These are phyloP conservation scores for Aureobasidium uvarum DNA, from an alignment of 2,329 filamentous ascomycete genomes.

Conservation along the genomic window DNA sequence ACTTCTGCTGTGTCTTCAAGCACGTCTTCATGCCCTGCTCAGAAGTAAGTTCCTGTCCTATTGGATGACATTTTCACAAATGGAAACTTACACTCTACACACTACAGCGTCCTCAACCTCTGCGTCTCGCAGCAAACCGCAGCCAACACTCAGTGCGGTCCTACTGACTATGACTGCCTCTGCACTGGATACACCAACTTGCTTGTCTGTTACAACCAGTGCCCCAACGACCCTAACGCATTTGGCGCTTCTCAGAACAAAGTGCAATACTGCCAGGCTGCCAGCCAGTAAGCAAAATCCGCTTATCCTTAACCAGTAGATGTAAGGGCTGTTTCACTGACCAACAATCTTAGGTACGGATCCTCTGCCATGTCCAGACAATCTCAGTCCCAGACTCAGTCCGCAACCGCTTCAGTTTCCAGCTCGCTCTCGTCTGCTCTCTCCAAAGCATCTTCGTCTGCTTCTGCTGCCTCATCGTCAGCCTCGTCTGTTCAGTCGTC, in stretches of 20 bases:
- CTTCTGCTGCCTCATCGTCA: not conserved
- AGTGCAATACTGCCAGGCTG: constrained; percentile 27
- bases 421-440: constrained; percentile 11
- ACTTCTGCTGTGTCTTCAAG: constrained; percentile 32
- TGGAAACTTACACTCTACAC: constrained; percentile 8
- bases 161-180: constrained; percentile 57
- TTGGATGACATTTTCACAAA: not conserved
- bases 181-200: constrained; percentile 53
- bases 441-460: not conserved
- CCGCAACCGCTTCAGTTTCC: constrained; percentile 17
- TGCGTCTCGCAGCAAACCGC: constrained; percentile 46
- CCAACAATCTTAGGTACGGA: constrained; percentile 3
- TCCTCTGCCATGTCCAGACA: constrained; percentile 6
- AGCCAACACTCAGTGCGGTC: constrained; percentile 46
- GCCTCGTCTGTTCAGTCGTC: not conserved
- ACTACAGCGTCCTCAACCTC: constrained; percentile 51
- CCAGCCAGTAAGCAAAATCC: constrained; percentile 14
- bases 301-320: not conserved
- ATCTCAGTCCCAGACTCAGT: not conserved
- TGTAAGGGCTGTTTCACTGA: not conserved
- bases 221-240: constrained; percentile 45
- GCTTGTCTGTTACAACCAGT: constrained; percentile 60
- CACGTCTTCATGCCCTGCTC: constrained; percentile 37
- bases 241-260: constrained; percentile 23
- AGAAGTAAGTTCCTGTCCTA: constrained; percentile 38